These are phyloP conservation scores for Groenewaldozyma tartarivorans DNA, from an alignment of 805 yeast genomes.

Conservation along the genomic window DNA sequence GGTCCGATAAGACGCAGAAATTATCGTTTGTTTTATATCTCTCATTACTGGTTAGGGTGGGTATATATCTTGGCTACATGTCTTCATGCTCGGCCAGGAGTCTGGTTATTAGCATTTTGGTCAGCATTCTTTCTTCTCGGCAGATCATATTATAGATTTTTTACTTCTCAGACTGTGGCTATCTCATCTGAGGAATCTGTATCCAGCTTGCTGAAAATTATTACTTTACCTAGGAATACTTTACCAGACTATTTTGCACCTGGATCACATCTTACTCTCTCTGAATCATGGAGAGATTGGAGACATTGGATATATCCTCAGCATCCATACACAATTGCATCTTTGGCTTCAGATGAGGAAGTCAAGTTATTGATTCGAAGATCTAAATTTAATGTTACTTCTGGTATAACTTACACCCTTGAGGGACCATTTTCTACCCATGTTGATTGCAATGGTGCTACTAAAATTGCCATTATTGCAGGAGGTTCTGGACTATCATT, in stretches of 20 bases:
- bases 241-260: slow-evolving; percentile 32
- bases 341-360: slow-evolving; percentile 40
- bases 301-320: slow-evolving; percentile 24
- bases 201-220: slow-evolving; percentile 36
- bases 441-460: slow-evolving; percentile 37
- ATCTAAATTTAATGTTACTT: slow-evolving; percentile 24
- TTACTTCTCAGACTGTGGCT: slow-evolving; percentile 15
- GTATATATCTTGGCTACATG: slow-evolving; percentile 53
- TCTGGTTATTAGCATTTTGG: slow-evolving; percentile 45
- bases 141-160: slow-evolving; percentile 49
- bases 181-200: slow-evolving; percentile 29
- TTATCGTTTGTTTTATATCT: slow-evolving; percentile 56
- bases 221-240: slow-evolving; percentile 39
- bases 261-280: slow-evolving; percentile 39
- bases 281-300: slow-evolving; percentile 26
- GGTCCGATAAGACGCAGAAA: slow-evolving; percentile 48
- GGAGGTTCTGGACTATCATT: slow-evolving; percentile 80
- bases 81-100: slow-evolving; percentile 74
- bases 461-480: slow-evolving; percentile 40
- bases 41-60: slow-evolving; percentile 79
- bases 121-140: slow-evolving; percentile 44
- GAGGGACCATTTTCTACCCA: slow-evolving; percentile 31
- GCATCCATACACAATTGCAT: slow-evolving; percentile 40
- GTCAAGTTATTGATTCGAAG: slow-evolving; percentile 29
- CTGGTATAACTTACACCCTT: slow-evolving; percentile 23